Conservation (phyloP, 202 grass and related monocot species). For the Sporobolus alterniflorus region DNA sequence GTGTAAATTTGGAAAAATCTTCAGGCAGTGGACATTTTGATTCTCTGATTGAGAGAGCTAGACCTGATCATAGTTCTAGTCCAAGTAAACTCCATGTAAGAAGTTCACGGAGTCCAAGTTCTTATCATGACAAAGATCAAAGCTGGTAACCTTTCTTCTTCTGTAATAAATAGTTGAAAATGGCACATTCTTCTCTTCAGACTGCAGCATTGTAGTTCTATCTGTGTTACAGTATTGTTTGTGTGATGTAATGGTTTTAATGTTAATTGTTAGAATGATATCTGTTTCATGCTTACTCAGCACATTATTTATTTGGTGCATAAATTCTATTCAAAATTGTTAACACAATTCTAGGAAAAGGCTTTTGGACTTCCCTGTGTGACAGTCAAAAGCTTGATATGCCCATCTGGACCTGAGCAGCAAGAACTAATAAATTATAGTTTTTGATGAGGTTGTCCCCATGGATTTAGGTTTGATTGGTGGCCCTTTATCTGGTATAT, state of each 20-base stretch:
- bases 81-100: slow-evolving; percentile 68
- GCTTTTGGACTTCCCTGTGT: neutral
- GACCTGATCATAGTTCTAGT: slow-evolving; percentile 70
- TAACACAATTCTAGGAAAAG: neutral
- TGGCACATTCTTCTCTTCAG: slow-evolving; percentile 16
- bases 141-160: slow-evolving; percentile 66
- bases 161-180: slow-evolving; percentile 17
- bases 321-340: neutral
- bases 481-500: neutral
- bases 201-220: slow-evolving; percentile 10
- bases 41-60: slow-evolving; percentile 68
- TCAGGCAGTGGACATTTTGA: slow-evolving; percentile 54
- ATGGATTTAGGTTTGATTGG: slow-evolving; percentile 1
- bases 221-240: neutral
- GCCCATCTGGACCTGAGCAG: neutral
- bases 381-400: neutral
- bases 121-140: slow-evolving; percentile 80
- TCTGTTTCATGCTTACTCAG: slow-evolving; percentile 21
- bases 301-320: slow-evolving; percentile 5
- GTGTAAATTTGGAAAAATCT: slow-evolving; percentile 66
- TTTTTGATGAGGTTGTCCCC: neutral
- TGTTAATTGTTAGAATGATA: slow-evolving; percentile 4
- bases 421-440: neutral
- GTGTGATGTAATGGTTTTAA: slow-evolving; percentile 3
- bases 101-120: slow-evolving; percentile 62